Evolutionary conservation across 106 monocot genomes (phyloP).

Genomic region (Phalaenopsis aphrodite): DNA sequence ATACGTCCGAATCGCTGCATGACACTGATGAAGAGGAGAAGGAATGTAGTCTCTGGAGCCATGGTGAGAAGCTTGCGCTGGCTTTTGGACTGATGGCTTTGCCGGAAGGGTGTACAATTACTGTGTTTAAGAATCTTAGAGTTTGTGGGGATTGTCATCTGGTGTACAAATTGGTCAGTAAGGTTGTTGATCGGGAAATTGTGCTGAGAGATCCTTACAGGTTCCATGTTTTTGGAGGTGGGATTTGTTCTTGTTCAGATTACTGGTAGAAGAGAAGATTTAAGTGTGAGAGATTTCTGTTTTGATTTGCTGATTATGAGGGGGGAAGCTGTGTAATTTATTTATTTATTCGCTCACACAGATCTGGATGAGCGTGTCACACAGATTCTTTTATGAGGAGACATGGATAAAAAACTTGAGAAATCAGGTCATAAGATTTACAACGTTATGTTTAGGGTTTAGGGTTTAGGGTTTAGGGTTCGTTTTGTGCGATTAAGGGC

Average conservation of each 20-base stretch:
- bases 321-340: too few relatives aligned
- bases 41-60: slow-evolving; percentile 65
- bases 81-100: slow-evolving; percentile 53
- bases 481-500: too few relatives aligned
- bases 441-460: too few relatives aligned
- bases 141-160: slow-evolving; percentile 82
- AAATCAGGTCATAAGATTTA: too few relatives aligned
- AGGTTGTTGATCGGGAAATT: slow-evolving; percentile 30
- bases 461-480: too few relatives aligned
- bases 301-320: too few relatives aligned
- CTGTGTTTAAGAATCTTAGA: slow-evolving; percentile 69
- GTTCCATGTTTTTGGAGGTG: slow-evolving; percentile 65
- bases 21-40: slow-evolving; percentile 83
- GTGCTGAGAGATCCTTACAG: slow-evolving; percentile 70
- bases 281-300: too few relatives aligned
- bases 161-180: slow-evolving; percentile 64
- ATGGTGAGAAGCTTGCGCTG: slow-evolving; percentile 69
- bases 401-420: too few relatives aligned
- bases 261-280: slow-evolving; percentile 37
- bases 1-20: slow-evolving; percentile 54
- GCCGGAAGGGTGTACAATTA: slow-evolving; percentile 44
- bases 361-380: too few relatives aligned
- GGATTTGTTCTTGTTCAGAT: slow-evolving; percentile 76
- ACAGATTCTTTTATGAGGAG: too few relatives aligned
- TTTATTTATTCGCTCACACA: too few relatives aligned